Evolutionary conservation across 228 moss, liverwort and hornwort genomes (phyloP), one percentile per base, ranked within the genome.

Genomic region (Sphagnum fallax): DNA sequence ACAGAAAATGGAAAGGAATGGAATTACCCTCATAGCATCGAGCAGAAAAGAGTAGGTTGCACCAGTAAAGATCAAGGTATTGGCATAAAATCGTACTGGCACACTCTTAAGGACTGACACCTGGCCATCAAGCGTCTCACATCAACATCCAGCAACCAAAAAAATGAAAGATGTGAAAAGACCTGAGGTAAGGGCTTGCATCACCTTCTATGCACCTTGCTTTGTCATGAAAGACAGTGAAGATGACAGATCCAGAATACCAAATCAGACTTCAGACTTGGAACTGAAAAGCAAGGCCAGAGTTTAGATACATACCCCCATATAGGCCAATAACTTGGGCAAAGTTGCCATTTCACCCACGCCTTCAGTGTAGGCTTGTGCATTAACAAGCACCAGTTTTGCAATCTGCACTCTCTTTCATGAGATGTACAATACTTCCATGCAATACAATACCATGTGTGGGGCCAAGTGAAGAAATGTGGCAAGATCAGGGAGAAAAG

Each of bases 351-450:
- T 82, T 18, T 93, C 88, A 70, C 85, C 93, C 69, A 91, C 80
- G 16, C 97, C 97, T 47, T 97, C 89, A 49, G 90, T 84, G 79
- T 93, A 98, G 58, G 90, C 88, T 81, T 98, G 93, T 69, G 97
- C 88, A 78, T 86, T 82, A 71, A 98, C 83, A 14, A 98, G 87
- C 62, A 98, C 84, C 75, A 98, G 79, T 77, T 89, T 98, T 58
- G 87, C 72, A 69, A 98, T 93, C 96, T 97, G 80, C 64, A 81
- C n/a, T 48, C 10, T 10, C 65, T 48, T 48, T 65, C 9, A 9
- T 63, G 63, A 15, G 8, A n/a, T n/a, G 63, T 12, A n/a, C 55
- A 55, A 55, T 8, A 55, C 53, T 55, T 8, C 53, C 8, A 12
- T 7, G 12, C 53, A 55, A 55, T 8, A 12, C 55, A 55, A 8